phyloP scores from a whole-genome alignment of 495 filamentous ascomycete species.

The Hyaloscypha bicolor region DNA sequence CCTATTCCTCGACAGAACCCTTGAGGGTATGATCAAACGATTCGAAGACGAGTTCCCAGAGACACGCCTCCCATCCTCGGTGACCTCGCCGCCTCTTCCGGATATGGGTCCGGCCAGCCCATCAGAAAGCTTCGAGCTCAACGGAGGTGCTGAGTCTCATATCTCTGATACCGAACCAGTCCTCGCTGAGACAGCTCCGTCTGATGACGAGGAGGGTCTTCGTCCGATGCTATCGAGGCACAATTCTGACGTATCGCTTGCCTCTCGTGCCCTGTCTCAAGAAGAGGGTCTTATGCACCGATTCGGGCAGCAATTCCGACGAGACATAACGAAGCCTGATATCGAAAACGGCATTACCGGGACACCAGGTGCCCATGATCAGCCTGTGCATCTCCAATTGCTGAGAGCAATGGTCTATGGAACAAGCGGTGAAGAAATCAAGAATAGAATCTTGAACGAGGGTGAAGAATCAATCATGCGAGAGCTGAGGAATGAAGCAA shows the following conservation, averaged over 20 bases:
- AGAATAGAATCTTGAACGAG: constrained; percentile 53
- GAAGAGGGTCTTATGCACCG: constrained; percentile 92
- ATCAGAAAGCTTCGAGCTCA: constrained; percentile 42
- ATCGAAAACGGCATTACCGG: constrained; percentile 44
- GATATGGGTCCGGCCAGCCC: constrained; percentile 26
- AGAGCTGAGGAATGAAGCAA: constrained; percentile 52
- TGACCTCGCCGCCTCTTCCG: constrained; percentile 26
- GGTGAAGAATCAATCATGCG: constrained; percentile 62
- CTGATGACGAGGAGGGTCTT: constrained; percentile 43
- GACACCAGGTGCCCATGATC: constrained; percentile 45
- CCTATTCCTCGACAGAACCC: constrained; percentile 85
- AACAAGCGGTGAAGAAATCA: constrained; percentile 61
- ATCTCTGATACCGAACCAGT: constrained; percentile 44
- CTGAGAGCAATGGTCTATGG: constrained; percentile 66
- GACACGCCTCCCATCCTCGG: constrained; percentile 56
- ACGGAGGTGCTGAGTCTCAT: constrained; percentile 27
- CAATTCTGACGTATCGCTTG: constrained; percentile 77
- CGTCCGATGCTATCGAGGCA: constrained; percentile 61
- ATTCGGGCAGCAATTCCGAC: constrained; percentile 77
- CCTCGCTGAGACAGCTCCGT: constrained; percentile 36
- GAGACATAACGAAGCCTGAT: constrained; percentile 61
- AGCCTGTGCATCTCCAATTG: constrained; percentile 58
- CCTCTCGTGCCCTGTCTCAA: constrained; percentile 74
- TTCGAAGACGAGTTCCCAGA: constrained; percentile 98
- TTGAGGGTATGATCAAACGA: constrained; percentile 87